Conservation (phyloP, 148 eudicot genomes). For the Vaccinium corymbosum region DNA sequence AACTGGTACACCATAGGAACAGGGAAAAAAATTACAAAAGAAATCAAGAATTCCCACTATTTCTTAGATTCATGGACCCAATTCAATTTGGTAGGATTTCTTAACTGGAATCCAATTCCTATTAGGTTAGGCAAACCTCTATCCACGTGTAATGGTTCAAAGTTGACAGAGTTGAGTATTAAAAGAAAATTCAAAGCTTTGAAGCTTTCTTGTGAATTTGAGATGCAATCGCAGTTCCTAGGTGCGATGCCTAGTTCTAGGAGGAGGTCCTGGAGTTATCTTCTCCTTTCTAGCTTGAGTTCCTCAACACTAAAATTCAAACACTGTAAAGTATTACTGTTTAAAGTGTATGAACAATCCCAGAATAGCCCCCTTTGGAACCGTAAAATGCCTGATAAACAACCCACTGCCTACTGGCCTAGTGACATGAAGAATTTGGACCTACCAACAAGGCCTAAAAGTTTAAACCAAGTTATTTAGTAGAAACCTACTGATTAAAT, state of each 20-base stretch:
- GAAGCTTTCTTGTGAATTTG: neutral
- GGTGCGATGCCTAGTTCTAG: neutral
- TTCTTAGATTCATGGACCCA: neutral
- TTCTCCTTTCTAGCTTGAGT: neutral
- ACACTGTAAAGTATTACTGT: neutral
- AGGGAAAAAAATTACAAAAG: neutral
- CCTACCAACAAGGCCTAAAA: conserved; percentile 1
- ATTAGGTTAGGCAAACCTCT: neutral
- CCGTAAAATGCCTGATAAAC: neutral
- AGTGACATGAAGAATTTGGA: neutral
- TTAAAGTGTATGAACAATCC: neutral
- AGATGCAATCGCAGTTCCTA: neutral
- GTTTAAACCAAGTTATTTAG: neutral
- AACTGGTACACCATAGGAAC: neutral
- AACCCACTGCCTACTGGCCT: neutral
- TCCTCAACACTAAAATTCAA: neutral
- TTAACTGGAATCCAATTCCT: neutral
- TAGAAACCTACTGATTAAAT: neutral
- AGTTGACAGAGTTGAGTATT: neutral
- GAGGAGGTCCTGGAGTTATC: neutral
- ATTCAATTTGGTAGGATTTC: neutral
- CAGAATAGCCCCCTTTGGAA: neutral
- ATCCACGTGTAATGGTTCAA: neutral
- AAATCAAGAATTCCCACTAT: neutral
- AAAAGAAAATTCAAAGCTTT: neutral